Base-by-base conservation (phyloP, 345 rosid genomes). In the Populus nigra region DNA sequence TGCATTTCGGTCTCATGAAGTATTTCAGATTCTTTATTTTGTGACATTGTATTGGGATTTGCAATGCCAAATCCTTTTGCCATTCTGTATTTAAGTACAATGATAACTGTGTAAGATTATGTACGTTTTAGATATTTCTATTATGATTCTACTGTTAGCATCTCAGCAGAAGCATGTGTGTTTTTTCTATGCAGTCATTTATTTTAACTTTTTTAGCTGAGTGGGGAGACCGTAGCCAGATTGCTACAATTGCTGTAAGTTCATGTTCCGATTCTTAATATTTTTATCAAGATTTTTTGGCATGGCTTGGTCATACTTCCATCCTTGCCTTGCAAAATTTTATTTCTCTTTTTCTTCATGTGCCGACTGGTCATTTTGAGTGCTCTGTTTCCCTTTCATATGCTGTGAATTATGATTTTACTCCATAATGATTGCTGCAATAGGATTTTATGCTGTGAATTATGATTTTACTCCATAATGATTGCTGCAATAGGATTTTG, bases 191-290 rank as follows among this genome's bases (percentile, higher is more conserved):
- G 88, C 91, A 94, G 99, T 91, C 99, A 66, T 96, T 96, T 83
- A 86, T 96, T 77, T 76, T 96, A 82, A 94, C 99, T 33, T 96
- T 96, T 81, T 85, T 96, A 68, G 99, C 99, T 2, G 99, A 96
- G 86, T 96, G 99, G 99, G 98, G 98, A 0, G 99, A 96, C 76
- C 95, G 98, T 69, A 96, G 99, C 87, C 98, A 96, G 87, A 96
- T 96, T 47, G 99, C 99, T 63, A 96, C 99, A 82, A 96, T 96
- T 77, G 99, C 99, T 79, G 99, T 96, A 89, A 92, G 98, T 36
- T 43, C 62, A 72, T 49, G 71, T 68, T 76, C 41, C 36, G 39
- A 7, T 57, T 67, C 43, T 69, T 53, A n/a, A n/a, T 53, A 25
- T 65, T 31, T 10, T 63, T 33, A 33, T 77, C 27, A 7, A 53